Base-by-base conservation (phyloP, 1,284 basidiomycete species). In the Puccinia brachypodii region DNA sequence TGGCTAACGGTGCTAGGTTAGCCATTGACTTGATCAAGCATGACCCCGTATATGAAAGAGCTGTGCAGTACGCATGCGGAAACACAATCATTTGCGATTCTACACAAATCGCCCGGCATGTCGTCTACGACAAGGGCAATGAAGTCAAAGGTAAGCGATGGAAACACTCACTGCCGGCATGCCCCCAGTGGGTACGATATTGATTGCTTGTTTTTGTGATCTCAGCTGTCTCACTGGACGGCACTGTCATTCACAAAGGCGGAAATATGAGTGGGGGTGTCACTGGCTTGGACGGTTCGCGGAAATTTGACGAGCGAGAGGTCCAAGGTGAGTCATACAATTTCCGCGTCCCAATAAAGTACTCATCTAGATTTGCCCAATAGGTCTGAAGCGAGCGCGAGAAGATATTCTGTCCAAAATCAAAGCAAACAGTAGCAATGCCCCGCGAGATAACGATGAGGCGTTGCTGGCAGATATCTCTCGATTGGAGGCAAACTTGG, bases 181-280 rank as follows among this genome's bases (percentile, higher is more conserved):
- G 11, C 28, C 28, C 8, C 47, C 16, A 50, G 22, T n/a, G 28
- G 50, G 31, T 33, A 72, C 28, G 3, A 28, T 53, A 47, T 60
- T 42, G 16, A 7, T 53, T 31, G 8, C 68, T 68, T 73, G 16
- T 53, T 31, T 42, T n/a, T 31, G 25, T 25, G 19, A 74, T 36
- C 19, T 42, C 83, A 97, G 96, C 96, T 82, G 96, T 99, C 13
- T 96, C 97, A 0, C 89, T 99, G 58, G 96, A 99, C 71, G 97
- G 97, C 0, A 98, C 96, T 0, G 89, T 99, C 81, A 98, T 99
- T 76, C 97, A 99, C 87, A 97, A 96, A 89, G 95, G 93, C 84
- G 97, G 97, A 84, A 88, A 97, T 68, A 99, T 99, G 86, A 99
- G 97, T 47, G 97, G 97, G 88, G 97, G 97, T 62, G 89, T 91